phyloP scores from a whole-genome alignment of 371 early-diverging fungal genomes.

The Apophysomyces sp. region DNA sequence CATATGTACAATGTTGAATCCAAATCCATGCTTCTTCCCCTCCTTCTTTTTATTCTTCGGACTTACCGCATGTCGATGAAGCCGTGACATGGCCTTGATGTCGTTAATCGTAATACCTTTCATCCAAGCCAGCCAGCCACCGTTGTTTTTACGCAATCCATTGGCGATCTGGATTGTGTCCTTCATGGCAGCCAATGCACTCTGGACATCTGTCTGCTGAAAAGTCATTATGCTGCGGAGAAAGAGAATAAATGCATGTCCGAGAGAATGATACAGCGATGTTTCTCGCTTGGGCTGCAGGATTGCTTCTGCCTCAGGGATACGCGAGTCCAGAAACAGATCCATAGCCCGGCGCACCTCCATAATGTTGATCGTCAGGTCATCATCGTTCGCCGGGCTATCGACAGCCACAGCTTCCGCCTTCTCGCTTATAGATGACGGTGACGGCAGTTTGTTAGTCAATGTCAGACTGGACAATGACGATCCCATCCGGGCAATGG shows the following conservation, averaged over 20 bases:
- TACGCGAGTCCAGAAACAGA: conserved; percentile 60
- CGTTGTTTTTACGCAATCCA: conserved; percentile 41
- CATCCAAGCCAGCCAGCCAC: conserved; percentile 24
- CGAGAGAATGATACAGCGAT: conserved; percentile 63
- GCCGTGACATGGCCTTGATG: conserved; percentile 50
- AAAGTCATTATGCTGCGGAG: conserved; percentile 72
- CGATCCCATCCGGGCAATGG: neutral
- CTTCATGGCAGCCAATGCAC: conserved; percentile 49
- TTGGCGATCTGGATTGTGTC: conserved; percentile 49
- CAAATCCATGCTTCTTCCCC: neutral
- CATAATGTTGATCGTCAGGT: conserved; percentile 37
- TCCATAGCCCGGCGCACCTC: conserved; percentile 55
- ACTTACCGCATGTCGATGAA: conserved; percentile 63
- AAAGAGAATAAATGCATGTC: conserved; percentile 54
- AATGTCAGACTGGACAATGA: neutral
- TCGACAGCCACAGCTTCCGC: neutral
- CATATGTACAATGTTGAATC: neutral
- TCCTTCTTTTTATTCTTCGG: neutral
- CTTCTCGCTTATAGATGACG: neutral
- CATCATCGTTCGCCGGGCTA: conserved; percentile 1
- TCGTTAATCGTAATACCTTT: conserved; percentile 20
- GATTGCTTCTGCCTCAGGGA: conserved; percentile 54
- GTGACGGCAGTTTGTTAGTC: neutral
- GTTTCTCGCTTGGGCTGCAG: conserved; percentile 37
- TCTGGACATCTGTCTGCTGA: conserved; percentile 53